Evolutionary conservation across 768 basidiomycete species (phyloP).

Genomic region (Candolleomyces aberdarensis): DNA sequence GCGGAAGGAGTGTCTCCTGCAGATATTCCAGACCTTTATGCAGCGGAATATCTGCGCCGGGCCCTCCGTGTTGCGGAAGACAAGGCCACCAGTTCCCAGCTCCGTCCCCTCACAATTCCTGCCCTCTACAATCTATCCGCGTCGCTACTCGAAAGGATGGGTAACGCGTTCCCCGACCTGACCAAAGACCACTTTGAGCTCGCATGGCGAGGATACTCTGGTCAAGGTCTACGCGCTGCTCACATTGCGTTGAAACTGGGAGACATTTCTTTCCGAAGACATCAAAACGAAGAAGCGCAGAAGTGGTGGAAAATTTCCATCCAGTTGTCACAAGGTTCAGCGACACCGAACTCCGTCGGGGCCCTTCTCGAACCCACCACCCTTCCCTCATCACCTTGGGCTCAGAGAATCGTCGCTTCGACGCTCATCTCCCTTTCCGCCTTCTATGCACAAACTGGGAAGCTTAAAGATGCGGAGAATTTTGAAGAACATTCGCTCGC

Average conservation of each 20-base stretch:
- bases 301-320: slow-evolving; percentile 68
- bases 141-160: slow-evolving; percentile 58
- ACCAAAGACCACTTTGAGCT: slow-evolving; percentile 57
- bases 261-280: slow-evolving; percentile 56
- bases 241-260: slow-evolving; percentile 66
- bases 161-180: slow-evolving; percentile 45
- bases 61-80: neutral
- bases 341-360: slow-evolving; percentile 4
- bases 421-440: slow-evolving; percentile 71
- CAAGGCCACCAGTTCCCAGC: slow-evolving; percentile 15
- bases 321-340: slow-evolving; percentile 37
- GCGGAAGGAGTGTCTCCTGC: slow-evolving; percentile 51
- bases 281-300: slow-evolving; percentile 50
- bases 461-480: slow-evolving; percentile 50
- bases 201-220: slow-evolving; percentile 48
- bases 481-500: slow-evolving; percentile 55
- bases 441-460: slow-evolving; percentile 58
- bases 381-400: slow-evolving; percentile 54
- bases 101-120: slow-evolving; percentile 49
- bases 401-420: slow-evolving; percentile 60
- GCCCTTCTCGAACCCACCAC: slow-evolving; percentile 30
- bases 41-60: neutral
- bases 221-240: slow-evolving; percentile 41
- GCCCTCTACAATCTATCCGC: slow-evolving; percentile 58
- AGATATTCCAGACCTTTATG: slow-evolving; percentile 13